These are phyloP conservation scores for Aspergillaceae sp. DNA, from an alignment of 2,329 filamentous ascomycete genomes.

Conservation along the genomic window DNA sequence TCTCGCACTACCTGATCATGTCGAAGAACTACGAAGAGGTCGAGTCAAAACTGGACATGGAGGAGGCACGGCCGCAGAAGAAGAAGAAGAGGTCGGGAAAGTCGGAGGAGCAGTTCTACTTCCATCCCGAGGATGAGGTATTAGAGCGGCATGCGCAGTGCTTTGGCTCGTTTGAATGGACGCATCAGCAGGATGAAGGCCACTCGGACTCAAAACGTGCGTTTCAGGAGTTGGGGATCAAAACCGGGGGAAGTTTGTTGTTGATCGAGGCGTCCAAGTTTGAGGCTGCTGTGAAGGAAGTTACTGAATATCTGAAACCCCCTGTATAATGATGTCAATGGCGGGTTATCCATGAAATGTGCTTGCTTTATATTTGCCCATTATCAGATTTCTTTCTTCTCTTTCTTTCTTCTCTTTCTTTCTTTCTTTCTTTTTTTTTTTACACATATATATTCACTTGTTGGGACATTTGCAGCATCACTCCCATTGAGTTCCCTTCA, in stretches of 20 bases:
- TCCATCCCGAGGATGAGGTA: slow-evolving; percentile 92
- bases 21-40: slow-evolving; percentile 92
- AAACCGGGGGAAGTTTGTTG: slow-evolving; percentile 74
- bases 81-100: slow-evolving; percentile 53
- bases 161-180: slow-evolving; percentile 65
- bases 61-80: slow-evolving; percentile 52
- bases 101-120: slow-evolving; percentile 64
- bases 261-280: slow-evolving; percentile 76
- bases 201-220: slow-evolving; percentile 85
- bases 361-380: slow-evolving; percentile 1
- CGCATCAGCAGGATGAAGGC: slow-evolving; percentile 66
- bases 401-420: too few species aligned
- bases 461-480: slow-evolving; percentile 10
- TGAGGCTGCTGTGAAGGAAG: slow-evolving; percentile 62
- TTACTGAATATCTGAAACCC: slow-evolving; percentile 63
- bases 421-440: too few species aligned
- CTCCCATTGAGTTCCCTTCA: slow-evolving; percentile 50
- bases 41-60: slow-evolving; percentile 65
- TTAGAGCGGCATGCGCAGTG: slow-evolving; percentile 67
- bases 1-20: slow-evolving; percentile 84
- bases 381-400: not conserved
- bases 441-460: too few species aligned
- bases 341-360: not conserved
- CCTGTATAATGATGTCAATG: slow-evolving; percentile 26
- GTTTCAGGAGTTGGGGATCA: slow-evolving; percentile 88